A percentile compares a stretch with the other conserved stretches of the same genome.
Evolutionary conservation across 371 early-diverging fungal species (phyloP).

Genomic region (Mortierella sp.): DNA sequence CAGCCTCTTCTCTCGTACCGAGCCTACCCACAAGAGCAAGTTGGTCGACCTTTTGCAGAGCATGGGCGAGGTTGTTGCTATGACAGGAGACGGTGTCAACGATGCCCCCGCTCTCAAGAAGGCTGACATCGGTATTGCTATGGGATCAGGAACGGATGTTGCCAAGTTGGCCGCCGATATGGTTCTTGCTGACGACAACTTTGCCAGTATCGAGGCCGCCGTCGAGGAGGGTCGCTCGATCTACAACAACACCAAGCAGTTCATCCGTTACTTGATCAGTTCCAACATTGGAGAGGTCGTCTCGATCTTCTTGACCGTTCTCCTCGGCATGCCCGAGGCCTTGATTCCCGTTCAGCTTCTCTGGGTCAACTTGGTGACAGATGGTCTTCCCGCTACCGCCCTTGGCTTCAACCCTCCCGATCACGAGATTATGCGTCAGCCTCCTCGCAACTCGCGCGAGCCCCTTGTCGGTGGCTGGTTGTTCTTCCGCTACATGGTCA

Average conservation of each 20-base stretch:
- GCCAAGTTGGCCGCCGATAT: conserved; percentile 98
- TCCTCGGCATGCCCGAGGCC: conserved; percentile 96
- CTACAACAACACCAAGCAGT: conserved; percentile 98
- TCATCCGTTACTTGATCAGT: conserved; percentile 92
- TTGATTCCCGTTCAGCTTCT: conserved; percentile 97
- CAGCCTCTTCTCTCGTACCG: conserved; percentile 92
- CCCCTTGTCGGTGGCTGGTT: conserved; percentile 94
- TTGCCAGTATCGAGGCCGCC: conserved; percentile 95
- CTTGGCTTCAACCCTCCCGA: conserved; percentile 98
- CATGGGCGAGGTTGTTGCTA: conserved; percentile 93
- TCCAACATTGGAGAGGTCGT: conserved; percentile 93
- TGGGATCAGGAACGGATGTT: conserved; percentile 99
- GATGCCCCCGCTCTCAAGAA: conserved; percentile 98
- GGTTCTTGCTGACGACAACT: conserved; percentile 98
- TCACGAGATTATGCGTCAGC: conserved; percentile 92
- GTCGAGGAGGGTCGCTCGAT: conserved; percentile 98
- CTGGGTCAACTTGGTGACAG: conserved; percentile 99
- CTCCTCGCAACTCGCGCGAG: conserved; percentile 89
- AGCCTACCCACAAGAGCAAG: conserved; percentile 95
- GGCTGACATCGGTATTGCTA: conserved; percentile 98
- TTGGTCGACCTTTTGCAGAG: conserved; percentile 92
- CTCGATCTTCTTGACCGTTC: conserved; percentile 91
- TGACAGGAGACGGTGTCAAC: conserved; percentile 99
- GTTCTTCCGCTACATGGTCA: conserved; percentile 93
- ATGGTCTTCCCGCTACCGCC: conserved; percentile 97